phyloP scores from a whole-genome alignment of 331 rosid species.

The Arachis monticola region DNA sequence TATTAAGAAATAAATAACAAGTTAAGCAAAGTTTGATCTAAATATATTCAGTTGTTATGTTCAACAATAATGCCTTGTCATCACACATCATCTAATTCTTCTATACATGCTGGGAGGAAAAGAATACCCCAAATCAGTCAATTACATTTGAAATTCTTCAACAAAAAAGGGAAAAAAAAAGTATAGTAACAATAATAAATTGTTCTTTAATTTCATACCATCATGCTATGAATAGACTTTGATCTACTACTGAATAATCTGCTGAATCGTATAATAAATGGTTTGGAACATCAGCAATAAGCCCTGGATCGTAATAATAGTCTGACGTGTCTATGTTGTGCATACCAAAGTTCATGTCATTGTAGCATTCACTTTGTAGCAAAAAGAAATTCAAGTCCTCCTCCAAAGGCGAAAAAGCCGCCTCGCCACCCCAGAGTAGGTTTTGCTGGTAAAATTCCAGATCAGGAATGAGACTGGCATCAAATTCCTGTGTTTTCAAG shows the following conservation, averaged over 20 bases:
- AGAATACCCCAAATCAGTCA: constrained; percentile 42
- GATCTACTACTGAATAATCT: constrained; percentile 70
- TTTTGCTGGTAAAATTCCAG: constrained; percentile 54
- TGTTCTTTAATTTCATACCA: constrained; percentile 33
- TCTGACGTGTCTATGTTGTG: constrained; percentile 57
- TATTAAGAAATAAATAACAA: too few species aligned
- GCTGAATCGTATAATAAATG: constrained; percentile 64
- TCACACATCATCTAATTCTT: constrained; percentile 46
- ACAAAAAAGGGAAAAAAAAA: constrained; percentile 34
- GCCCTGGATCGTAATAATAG: constrained; percentile 60
- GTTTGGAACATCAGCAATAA: constrained; percentile 57
- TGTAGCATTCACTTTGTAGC: constrained; percentile 56
- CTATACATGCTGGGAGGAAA: constrained; percentile 45
- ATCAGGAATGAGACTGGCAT: constrained; percentile 55
- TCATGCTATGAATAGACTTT: constrained; percentile 79
- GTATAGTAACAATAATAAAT: constrained; percentile 32
- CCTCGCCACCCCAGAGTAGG: constrained; percentile 54
- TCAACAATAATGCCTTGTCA: constrained; percentile 33
- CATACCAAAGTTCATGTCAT: constrained; percentile 56
- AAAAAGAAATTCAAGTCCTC: constrained; percentile 63
- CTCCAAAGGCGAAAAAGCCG: constrained; percentile 55
- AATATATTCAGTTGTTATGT: constrained; percentile 50
- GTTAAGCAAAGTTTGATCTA: constrained; percentile 21
- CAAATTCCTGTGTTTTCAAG: constrained; percentile 58
- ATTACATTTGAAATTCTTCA: constrained; percentile 35